Conservation (phyloP, 208 protist genomes). For the Trichomonas gallinae region DNA sequence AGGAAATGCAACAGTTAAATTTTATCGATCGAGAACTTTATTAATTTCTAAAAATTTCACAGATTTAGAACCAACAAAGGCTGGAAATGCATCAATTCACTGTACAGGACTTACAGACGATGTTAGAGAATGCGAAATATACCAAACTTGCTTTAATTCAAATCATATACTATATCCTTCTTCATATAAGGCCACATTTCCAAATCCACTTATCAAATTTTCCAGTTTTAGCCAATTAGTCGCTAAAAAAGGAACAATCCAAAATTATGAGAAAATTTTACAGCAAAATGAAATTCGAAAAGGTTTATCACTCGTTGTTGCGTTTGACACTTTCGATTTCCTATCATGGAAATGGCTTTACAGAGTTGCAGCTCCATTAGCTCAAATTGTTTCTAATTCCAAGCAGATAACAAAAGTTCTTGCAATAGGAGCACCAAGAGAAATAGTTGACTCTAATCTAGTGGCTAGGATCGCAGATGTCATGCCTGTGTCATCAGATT, state of each 20-base stretch:
- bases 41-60: background rate
- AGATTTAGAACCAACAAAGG: background rate
- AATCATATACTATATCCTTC: background rate
- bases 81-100: background rate
- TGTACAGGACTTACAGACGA: background rate
- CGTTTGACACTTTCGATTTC: background rate
- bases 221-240: background rate
- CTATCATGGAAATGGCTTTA: background rate
- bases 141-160: background rate
- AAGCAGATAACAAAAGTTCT: background rate
- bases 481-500: background rate
- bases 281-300: background rate
- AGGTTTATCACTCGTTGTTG: background rate
- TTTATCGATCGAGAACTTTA: background rate
- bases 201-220: background rate
- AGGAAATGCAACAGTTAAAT: background rate
- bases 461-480: background rate
- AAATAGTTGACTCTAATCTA: background rate
- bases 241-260: background rate
- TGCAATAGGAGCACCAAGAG: background rate
- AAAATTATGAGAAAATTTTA: background rate
- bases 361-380: background rate
- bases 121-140: background rate
- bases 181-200: background rate
- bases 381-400: background rate